Conservation (phyloP, 139 green algal species). For the Chlorella sp. region DNA sequence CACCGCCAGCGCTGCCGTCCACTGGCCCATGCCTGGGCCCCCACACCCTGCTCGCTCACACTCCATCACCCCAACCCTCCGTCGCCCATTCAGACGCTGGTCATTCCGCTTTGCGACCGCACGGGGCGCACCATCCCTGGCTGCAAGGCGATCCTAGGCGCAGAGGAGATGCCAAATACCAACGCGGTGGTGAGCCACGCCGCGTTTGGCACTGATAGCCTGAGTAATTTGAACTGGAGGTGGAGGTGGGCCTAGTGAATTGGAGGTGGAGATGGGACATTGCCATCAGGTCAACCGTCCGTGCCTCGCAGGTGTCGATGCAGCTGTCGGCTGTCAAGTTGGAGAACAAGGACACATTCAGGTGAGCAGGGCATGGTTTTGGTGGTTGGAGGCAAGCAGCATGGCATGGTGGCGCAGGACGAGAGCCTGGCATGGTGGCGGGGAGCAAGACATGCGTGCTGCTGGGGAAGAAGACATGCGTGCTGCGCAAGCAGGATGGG, state of each 20-base stretch:
- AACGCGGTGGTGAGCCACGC: constrained; percentile 20
- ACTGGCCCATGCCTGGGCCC: no score
- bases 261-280: constrained; percentile 4
- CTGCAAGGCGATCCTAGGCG: not conserved
- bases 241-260: not conserved
- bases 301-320: not conserved
- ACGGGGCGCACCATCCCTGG: not conserved
- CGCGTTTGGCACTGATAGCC: not conserved
- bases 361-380: no score
- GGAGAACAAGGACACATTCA: constrained; percentile 40
- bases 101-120: not conserved
- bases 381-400: no score
- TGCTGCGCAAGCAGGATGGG: no score
- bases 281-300: not conserved
- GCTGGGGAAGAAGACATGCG: no score
- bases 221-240: not conserved
- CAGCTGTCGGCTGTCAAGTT: constrained; percentile 15
- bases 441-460: no score
- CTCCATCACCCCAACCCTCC: no score
- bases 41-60: no score
- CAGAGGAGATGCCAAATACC: constrained; percentile 22
- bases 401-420: no score
- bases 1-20: no score
- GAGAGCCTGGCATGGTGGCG: no score
- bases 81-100: no score